phyloP scores from a whole-genome alignment of 2,329 filamentous ascomycete species.

The Colletotrichum orchidophilum region DNA sequence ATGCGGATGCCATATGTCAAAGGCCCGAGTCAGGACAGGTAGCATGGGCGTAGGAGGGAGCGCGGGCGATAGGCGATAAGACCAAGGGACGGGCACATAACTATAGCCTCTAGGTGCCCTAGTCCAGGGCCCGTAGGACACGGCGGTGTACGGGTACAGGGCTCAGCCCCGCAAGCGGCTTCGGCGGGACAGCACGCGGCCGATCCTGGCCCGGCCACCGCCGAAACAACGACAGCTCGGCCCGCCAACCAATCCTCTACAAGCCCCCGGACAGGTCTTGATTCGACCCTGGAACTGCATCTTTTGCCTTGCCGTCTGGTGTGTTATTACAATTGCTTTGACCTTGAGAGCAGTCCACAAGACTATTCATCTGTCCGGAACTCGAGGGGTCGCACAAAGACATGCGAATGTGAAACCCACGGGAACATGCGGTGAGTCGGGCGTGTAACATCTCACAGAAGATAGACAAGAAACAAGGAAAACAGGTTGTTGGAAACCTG shows the following conservation, averaged over 20 bases:
- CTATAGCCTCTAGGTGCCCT: no score
- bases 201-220: neutral
- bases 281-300: no score
- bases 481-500: neutral
- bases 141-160: neutral
- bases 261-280: no score
- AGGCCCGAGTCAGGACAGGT: neutral
- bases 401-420: neutral
- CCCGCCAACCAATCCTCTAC: neutral
- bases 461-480: neutral
- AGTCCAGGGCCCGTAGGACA: neutral
- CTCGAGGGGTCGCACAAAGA: neutral
- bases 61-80: neutral
- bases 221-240: neutral
- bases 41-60: no score
- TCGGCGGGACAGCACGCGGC: neutral
- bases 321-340: neutral
- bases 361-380: neutral
- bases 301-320: neutral
- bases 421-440: conserved; percentile 1
- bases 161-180: neutral
- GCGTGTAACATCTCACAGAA: neutral
- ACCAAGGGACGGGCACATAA: neutral
- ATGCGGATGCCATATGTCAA: neutral
- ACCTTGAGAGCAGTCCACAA: neutral